phyloP scores from a whole-genome alignment of 2,329 filamentous ascomycete species.

The Saccharata proteae region DNA sequence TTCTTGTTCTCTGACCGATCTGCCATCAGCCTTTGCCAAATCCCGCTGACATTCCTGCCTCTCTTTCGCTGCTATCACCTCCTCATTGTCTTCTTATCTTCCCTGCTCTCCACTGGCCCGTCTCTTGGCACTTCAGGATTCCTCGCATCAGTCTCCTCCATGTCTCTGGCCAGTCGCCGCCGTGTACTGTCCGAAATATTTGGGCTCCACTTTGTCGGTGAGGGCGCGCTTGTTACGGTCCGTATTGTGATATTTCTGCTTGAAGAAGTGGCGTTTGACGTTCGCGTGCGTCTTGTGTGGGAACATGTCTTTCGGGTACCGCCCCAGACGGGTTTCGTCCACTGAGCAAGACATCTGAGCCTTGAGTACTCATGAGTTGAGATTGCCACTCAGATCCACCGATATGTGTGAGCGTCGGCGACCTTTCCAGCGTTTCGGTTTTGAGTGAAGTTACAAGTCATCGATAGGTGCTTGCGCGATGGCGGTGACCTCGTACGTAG shows the following conservation, averaged over 20 bases:
- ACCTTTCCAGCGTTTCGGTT: no score
- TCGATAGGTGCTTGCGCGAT: no score
- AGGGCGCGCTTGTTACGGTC: conserved; percentile 52
- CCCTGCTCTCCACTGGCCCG: conserved; percentile 15
- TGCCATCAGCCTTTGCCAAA: conserved; percentile 9
- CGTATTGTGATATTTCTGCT: conserved; percentile 60
- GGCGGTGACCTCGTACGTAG: no score
- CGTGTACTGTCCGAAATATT: conserved; percentile 30
- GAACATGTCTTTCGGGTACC: no score
- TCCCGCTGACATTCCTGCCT: conserved; percentile 26
- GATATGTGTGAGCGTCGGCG: no score
- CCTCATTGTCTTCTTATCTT: conserved; percentile 21
- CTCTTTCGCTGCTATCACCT: conserved; percentile 20
- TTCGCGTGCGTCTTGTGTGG: conserved; percentile 57
- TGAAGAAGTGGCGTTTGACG: conserved; percentile 73
- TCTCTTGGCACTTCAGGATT: conserved; percentile 23
- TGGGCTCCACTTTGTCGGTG: conserved; percentile 28
- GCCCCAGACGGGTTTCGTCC: no score
- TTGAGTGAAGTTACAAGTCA: no score
- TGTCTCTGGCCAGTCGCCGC: conserved; percentile 22
- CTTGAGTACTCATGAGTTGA: no score
- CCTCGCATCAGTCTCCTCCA: conserved; percentile 23
- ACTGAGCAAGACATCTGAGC: no score
- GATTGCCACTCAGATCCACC: no score
- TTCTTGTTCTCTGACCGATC: conserved; percentile 6